phyloP scores from a whole-genome alignment of 345 rosid genomes.

The Eucalyptus paniculata region DNA sequence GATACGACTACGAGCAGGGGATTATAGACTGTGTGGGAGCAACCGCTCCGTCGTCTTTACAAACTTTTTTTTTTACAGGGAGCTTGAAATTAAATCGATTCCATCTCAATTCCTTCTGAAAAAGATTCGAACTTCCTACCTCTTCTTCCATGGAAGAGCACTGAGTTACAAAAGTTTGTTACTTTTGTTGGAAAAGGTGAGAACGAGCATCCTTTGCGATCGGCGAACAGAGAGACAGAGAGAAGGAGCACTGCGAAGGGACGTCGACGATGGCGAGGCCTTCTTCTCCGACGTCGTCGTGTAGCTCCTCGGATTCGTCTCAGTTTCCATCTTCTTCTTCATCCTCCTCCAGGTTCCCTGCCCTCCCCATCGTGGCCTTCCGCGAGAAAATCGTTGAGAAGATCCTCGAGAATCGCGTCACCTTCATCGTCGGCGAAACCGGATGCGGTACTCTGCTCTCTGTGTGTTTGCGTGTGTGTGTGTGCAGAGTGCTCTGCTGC shows the following conservation, averaged over 20 bases:
- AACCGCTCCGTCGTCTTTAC: fast-evolving
- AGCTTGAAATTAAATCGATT: too few species aligned
- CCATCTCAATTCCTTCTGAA: too few species aligned
- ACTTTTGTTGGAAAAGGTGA: too few species aligned
- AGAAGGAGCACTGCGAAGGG: background rate
- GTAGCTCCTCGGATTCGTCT: constrained; percentile 20
- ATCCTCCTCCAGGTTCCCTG: constrained; percentile 30
- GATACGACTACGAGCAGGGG: background rate
- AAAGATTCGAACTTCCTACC: too few species aligned
- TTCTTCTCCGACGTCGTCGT: constrained; percentile 26
- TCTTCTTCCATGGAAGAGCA: too few species aligned
- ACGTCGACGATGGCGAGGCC: constrained; percentile 19
- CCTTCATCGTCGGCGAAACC: constrained; percentile 85
- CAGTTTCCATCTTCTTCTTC: constrained; percentile 15
- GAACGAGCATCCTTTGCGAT: background rate
- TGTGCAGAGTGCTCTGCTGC: background rate
- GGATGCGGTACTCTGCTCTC: constrained; percentile 56
- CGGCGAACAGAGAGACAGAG: background rate
- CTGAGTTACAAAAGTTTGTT: too few species aligned
- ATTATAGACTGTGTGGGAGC: background rate
- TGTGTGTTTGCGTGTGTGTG: background rate
- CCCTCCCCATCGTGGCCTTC: constrained; percentile 62
- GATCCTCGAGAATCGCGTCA: constrained; percentile 78
- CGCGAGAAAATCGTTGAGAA: constrained; percentile 64
- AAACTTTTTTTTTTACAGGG: too few species aligned